phyloP scores from a whole-genome alignment of 140 eudicot genomes.

The Cichorium intybus region DNA sequence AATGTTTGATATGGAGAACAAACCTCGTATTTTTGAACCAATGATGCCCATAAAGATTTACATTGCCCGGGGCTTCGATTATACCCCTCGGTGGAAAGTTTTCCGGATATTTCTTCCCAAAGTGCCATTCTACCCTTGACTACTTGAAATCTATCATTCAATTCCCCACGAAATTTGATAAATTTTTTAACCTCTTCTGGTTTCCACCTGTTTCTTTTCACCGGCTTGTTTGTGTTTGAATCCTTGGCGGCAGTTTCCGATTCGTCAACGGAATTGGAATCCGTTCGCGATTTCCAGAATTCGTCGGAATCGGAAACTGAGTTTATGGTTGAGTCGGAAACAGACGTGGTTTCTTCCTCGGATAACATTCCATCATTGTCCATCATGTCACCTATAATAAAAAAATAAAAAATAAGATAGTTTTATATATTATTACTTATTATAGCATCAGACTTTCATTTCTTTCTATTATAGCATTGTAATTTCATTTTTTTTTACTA shows the following conservation, averaged over 20 bases:
- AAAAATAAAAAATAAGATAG: background rate
- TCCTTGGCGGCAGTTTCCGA: slow-evolving; percentile 22
- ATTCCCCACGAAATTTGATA: slow-evolving; percentile 67
- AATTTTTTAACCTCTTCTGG: slow-evolving; percentile 85
- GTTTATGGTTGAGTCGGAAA: slow-evolving; percentile 25
- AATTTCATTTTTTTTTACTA: too few species aligned
- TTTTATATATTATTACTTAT: too few species aligned
- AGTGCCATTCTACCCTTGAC: slow-evolving; percentile 95
- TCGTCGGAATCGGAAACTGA: slow-evolving; percentile 32
- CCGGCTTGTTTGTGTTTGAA: slow-evolving; percentile 37
- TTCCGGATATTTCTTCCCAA: slow-evolving; percentile 91
- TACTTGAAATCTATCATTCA: slow-evolving; percentile 80
- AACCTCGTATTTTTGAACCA: slow-evolving; percentile 88
- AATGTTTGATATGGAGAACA: slow-evolving; percentile 21
- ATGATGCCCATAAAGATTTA: slow-evolving; percentile 92
- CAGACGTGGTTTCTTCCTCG: slow-evolving; percentile 45
- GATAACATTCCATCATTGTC: slow-evolving; percentile 30
- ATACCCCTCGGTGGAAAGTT: slow-evolving; percentile 55
- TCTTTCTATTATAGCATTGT: too few species aligned
- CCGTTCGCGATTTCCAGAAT: slow-evolving; percentile 52
- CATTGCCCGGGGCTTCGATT: slow-evolving; percentile 86
- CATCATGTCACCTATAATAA: slow-evolving; percentile 38
- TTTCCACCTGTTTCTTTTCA: slow-evolving; percentile 85
- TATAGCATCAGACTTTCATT: too few species aligned
- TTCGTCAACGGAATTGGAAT: slow-evolving; percentile 18